Conservation (phyloP, 495 filamentous ascomycete genomes). For the Platismatia glauca region DNA sequence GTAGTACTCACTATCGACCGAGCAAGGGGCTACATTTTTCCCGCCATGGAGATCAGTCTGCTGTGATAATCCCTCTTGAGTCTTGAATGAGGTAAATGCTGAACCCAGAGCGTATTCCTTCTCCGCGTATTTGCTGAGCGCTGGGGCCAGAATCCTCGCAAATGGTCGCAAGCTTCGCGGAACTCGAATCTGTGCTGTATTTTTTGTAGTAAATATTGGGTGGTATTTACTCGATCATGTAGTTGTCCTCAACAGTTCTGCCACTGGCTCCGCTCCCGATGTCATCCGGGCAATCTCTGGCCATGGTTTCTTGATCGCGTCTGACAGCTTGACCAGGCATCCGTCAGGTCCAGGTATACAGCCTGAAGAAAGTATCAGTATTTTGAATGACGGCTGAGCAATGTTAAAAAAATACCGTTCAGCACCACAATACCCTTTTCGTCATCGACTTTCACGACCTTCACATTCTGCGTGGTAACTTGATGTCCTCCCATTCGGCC, state of each 20-base stretch:
- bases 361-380: constrained; percentile 39
- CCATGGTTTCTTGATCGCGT: constrained; percentile 87
- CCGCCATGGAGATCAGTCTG: too few species aligned
- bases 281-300: constrained; percentile 37
- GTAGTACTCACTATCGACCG: not conserved
- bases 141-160: not conserved
- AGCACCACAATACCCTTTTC: constrained; percentile 81
- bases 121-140: not conserved
- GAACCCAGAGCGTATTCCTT: not conserved
- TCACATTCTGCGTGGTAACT: constrained; percentile 82
- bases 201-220: not conserved
- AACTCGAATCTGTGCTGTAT: not conserved
- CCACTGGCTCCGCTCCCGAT: constrained; percentile 5
- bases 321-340: constrained; percentile 71
- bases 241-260: constrained; percentile 9
- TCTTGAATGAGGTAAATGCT: not conserved
- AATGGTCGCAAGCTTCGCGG: not conserved
- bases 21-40: not conserved
- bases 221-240: not conserved
- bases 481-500: constrained; percentile 85
- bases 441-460: constrained; percentile 76
- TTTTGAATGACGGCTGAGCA: not conserved
- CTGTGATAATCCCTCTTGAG: not conserved
- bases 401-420: constrained; percentile 45
- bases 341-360: constrained; percentile 78